Base-by-base conservation (phyloP, 352 stramenopile species). In the Globisporangium rhizosaccharum region DNA sequence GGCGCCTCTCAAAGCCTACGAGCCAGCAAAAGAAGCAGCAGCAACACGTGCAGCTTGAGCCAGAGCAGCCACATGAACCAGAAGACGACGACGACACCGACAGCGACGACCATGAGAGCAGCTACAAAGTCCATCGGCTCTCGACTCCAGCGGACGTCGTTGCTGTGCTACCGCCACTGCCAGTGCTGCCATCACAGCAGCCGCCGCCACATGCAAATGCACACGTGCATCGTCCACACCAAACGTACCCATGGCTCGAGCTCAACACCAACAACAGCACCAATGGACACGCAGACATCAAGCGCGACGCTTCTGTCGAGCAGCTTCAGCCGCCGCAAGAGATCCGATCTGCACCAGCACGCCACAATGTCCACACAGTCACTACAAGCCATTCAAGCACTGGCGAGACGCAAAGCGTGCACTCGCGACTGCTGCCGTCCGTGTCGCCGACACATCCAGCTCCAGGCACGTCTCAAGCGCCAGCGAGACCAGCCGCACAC, bases 311-410 rank as follows among this genome's bases (percentile, higher is more conserved):
- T 5, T 39, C 56, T 45, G 28, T 23, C 42, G 14, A 41, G 47
- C 51, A 6, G 5, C 6, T 25, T 4, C 42, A 36, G 1, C 12
- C 47, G 10, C 41, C 56, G 20, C 59, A 45, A 25, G 52, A 44
- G 51, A 41, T 61, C 20, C 59, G 41, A 44, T 65, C 61, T 2
- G 53, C 53, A 23, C 49, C 47, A 18, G 25, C n/a, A n/a, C 41
- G 46, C 9, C 45, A 64, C 25, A 33, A n/a, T 7, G 59, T 50
- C 26, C 51, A 42, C 44, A 39, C 36, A 36, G 57, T 46, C 20
- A 28, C 44, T 2, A 49, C 18, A 11, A n/a, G 28, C 28, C 33
- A 36, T 41, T 33, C 48, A 11, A 41, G 20, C 51, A 39, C 18
- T n/a, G 47, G 14, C 20, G 53, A 65, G 28, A 41, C 15, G 15